A percentile compares a stretch with the other conserved stretches of the same genome.
Evolutionary conservation across 768 basidiomycete species (phyloP).

Genomic region (Punctularia strigosozonata): DNA sequence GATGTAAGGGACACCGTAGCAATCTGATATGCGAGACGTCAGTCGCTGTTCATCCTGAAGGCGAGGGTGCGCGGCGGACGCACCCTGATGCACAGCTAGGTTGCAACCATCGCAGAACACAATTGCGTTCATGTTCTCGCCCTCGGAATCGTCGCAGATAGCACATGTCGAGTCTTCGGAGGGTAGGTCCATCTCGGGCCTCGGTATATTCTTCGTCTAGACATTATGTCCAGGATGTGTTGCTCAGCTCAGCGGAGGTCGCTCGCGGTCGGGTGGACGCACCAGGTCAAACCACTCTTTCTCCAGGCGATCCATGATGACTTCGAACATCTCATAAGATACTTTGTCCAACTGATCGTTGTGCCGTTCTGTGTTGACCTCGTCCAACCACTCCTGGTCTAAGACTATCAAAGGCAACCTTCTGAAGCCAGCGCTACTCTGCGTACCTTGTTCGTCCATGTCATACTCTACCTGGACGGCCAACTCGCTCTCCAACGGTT

Average conservation of each 20-base stretch:
- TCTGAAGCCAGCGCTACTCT: not conserved
- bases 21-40: slow-evolving; percentile 43
- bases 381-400: slow-evolving; percentile 95
- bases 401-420: slow-evolving; percentile 1
- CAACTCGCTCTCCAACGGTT: slow-evolving; percentile 87
- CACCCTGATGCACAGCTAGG: slow-evolving; percentile 98
- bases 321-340: slow-evolving; percentile 82
- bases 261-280: slow-evolving; percentile 12
- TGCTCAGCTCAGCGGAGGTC: slow-evolving; percentile 1
- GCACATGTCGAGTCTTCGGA: slow-evolving; percentile 95
- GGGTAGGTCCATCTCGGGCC: slow-evolving; percentile 76
- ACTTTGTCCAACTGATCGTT: slow-evolving; percentile 62
- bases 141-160: slow-evolving; percentile 96
- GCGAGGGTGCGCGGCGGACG: slow-evolving; percentile 8
- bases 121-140: slow-evolving; percentile 97
- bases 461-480: slow-evolving; percentile 95
- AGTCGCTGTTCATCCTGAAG: not conserved
- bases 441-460: slow-evolving; percentile 95
- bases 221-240: not conserved
- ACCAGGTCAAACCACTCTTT: slow-evolving; percentile 99
- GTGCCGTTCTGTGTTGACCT: slow-evolving; percentile 70
- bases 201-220: slow-evolving; percentile 89
- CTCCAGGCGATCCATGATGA: slow-evolving; percentile 94
- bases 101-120: slow-evolving; percentile 99
- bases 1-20: slow-evolving; percentile 98